phyloP scores from a whole-genome alignment of 495 filamentous ascomycete genomes.

The Cercophora sp. region DNA sequence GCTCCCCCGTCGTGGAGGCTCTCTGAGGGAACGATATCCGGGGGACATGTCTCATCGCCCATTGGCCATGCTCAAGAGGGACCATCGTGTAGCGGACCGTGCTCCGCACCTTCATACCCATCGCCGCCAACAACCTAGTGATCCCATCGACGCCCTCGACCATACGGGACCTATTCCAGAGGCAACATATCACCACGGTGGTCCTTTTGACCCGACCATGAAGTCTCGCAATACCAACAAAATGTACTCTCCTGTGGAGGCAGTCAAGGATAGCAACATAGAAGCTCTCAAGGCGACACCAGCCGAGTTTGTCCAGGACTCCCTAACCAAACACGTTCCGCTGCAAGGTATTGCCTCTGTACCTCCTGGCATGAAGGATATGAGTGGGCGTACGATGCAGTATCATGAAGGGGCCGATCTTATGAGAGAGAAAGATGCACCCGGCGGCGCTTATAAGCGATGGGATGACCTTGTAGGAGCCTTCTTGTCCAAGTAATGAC shows the following conservation, averaged over 20 bases:
- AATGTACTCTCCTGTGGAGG: conserved; percentile 68
- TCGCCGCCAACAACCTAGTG: conserved; percentile 61
- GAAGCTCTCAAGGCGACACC: conserved; percentile 84
- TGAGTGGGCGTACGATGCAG: conserved; percentile 62
- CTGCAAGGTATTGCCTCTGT: conserved; percentile 77
- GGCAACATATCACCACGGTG: conserved; percentile 78
- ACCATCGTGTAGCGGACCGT: conserved; percentile 58
- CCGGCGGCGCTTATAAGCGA: conserved; percentile 60
- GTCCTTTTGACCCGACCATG: conserved; percentile 84
- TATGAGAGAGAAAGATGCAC: conserved; percentile 62
- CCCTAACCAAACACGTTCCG: conserved; percentile 69
- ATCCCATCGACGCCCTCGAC: conserved; percentile 80
- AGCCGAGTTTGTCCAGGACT: conserved; percentile 70
- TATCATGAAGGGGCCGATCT: conserved; percentile 87
- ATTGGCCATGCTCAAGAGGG: conserved; percentile 55
- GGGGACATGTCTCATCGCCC: conserved; percentile 60
- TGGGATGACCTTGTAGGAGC: conserved; percentile 63
- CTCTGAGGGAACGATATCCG: conserved; percentile 54
- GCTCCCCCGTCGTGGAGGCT: conserved; percentile 40
- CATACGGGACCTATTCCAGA: conserved; percentile 43
- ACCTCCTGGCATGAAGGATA: conserved; percentile 66
- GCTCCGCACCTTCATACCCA: conserved; percentile 51
- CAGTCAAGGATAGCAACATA: conserved; percentile 66
- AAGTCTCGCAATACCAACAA: conserved; percentile 63
- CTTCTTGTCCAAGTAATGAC: background rate